Evolutionary conservation across 2,329 filamentous ascomycete species (phyloP).

Genomic region (Exophiala viscosa): DNA sequence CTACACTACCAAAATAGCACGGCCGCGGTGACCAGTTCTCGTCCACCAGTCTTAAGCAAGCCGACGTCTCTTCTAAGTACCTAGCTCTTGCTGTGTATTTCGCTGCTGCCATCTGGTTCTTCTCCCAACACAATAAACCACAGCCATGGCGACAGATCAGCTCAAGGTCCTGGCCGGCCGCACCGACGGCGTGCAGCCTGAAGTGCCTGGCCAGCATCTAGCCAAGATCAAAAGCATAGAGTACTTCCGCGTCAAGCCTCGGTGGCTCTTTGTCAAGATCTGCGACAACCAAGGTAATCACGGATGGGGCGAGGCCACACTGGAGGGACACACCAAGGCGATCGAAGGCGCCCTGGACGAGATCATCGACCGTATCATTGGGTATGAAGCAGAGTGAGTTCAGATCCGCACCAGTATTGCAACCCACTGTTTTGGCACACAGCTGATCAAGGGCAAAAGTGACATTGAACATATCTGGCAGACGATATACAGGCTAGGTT

Average conservation of each 20-base stretch:
- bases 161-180: slow-evolving; percentile 16
- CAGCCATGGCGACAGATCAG: slow-evolving; percentile 22
- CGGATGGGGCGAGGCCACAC: slow-evolving; percentile 71
- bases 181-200: slow-evolving; percentile 7
- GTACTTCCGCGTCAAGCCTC: slow-evolving; percentile 69
- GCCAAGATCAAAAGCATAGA: slow-evolving; percentile 59
- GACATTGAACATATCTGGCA: slow-evolving; percentile 76
- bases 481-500: slow-evolving; percentile 62
- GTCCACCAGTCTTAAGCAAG: too few species aligned
- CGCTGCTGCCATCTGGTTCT: too few species aligned
- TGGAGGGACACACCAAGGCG: slow-evolving; percentile 70
- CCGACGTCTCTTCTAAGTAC: too few species aligned
- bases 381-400: slow-evolving; percentile 67
- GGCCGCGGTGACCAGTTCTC: too few species aligned
- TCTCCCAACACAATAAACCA: neutral
- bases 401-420: too few species aligned
- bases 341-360: slow-evolving; percentile 71
- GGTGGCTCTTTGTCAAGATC: slow-evolving; percentile 76
- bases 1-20: too few species aligned
- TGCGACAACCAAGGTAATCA: slow-evolving; percentile 61
- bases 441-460: slow-evolving; percentile 7
- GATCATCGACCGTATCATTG: slow-evolving; percentile 59
- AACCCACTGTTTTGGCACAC: too few species aligned
- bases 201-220: neutral
- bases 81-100: too few species aligned